phyloP scores from a whole-genome alignment of 305 asterid species.

The Coffea humblotiana region DNA sequence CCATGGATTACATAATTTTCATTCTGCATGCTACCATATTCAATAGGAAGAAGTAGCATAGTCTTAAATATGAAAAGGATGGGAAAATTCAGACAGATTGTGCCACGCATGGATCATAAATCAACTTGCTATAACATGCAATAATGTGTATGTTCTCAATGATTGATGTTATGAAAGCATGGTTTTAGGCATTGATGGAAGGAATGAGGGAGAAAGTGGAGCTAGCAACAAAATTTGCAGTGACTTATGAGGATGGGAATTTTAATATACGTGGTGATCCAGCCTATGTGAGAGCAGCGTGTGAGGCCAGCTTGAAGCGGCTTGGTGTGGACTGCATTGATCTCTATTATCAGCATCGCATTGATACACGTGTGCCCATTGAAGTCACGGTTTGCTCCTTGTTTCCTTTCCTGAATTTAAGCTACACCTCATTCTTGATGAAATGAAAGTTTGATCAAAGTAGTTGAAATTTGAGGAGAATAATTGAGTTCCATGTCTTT shows the following conservation, averaged over 20 bases:
- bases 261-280: not conserved
- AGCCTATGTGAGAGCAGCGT: not conserved
- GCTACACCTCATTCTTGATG: not conserved
- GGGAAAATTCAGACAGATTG: not conserved
- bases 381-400: slow-evolving; percentile 12
- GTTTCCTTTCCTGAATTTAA: not conserved
- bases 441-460: not conserved
- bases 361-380: not conserved
- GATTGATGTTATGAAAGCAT: not conserved
- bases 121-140: not conserved
- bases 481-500: no score
- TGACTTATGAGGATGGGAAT: not conserved
- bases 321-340: not conserved
- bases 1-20: no score
- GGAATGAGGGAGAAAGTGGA: not conserved
- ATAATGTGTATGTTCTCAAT: not conserved
- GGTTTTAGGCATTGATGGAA: not conserved
- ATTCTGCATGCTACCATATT: no score
- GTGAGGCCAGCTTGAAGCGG: not conserved
- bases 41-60: no score
- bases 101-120: not conserved
- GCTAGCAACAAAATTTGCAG: not conserved
- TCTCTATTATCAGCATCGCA: slow-evolving; percentile 12
- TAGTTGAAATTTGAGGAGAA: no score
- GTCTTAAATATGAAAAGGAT: not conserved